phyloP scores from a whole-genome alignment of 2,329 filamentous ascomycete genomes.

The Chaetomium sp. region DNA sequence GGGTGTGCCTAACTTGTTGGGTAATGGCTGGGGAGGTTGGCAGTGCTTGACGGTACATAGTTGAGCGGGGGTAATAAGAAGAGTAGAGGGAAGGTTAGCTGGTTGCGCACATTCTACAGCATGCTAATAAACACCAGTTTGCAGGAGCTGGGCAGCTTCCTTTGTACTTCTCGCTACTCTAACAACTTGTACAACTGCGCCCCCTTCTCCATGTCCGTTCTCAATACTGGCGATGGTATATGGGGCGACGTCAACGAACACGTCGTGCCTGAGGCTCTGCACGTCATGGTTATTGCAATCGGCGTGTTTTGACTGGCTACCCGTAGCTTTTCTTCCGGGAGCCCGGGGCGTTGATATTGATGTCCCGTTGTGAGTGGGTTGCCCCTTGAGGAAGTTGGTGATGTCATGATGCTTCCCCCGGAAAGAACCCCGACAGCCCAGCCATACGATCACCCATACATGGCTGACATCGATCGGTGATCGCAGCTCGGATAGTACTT shows the following conservation, averaged over 20 bases:
- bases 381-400: not conserved
- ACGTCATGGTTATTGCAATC: slow-evolving; percentile 21
- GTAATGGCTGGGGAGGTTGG: slow-evolving; percentile 3
- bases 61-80: not conserved
- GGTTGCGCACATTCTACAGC: not conserved
- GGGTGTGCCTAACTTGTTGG: slow-evolving; percentile 1
- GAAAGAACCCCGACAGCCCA: not conserved
- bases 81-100: not conserved
- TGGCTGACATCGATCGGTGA: not conserved
- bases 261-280: not conserved
- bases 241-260: not conserved
- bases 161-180: not conserved
- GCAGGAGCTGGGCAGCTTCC: not conserved
- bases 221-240: not conserved
- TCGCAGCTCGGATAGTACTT: not conserved
- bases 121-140: not conserved
- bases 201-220: not conserved
- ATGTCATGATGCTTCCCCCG: slow-evolving; percentile 9
- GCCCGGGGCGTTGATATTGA: not conserved
- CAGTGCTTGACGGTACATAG: slow-evolving; percentile 22
- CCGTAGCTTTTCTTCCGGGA: slow-evolving; percentile 1
- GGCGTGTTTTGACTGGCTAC: slow-evolving; percentile 12
- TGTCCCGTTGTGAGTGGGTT: not conserved
- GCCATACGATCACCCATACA: not conserved
- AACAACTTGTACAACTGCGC: not conserved